Evolutionary conservation across 345 rosid species (phyloP).

Genomic region (Reutealis trisperma): DNA sequence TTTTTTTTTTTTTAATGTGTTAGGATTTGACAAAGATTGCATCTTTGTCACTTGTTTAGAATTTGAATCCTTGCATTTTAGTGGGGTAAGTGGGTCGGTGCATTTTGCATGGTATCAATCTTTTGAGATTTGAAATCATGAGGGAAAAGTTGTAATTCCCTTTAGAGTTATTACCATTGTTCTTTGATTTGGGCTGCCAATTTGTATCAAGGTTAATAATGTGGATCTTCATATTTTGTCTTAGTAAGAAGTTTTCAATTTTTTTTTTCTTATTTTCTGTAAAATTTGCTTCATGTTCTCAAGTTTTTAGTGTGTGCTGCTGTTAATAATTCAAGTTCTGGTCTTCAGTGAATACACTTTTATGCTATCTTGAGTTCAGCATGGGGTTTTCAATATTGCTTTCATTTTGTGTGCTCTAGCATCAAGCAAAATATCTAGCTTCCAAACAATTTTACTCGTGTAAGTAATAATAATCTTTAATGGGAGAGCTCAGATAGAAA

Average conservation of each 20-base stretch:
- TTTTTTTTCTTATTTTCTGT: neutral
- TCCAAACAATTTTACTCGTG: neutral
- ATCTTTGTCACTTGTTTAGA: too few species aligned
- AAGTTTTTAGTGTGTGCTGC: neutral
- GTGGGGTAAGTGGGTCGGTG: too few species aligned
- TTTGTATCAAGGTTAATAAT: neutral
- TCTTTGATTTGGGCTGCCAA: neutral
- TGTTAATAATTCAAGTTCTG: neutral
- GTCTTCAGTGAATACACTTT: neutral
- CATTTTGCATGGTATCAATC: too few species aligned
- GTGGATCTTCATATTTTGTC: too few species aligned
- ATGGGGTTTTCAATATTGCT: neutral
- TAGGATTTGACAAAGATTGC: too few species aligned
- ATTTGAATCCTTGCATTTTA: too few species aligned
- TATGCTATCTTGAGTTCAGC: neutral
- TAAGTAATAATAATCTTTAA: neutral
- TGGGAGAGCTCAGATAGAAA: neutral
- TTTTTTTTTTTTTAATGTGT: neutral
- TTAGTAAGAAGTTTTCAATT: neutral
- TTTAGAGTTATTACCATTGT: neutral
- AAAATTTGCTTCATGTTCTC: neutral
- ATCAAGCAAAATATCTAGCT: neutral
- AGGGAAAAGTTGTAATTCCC: too few species aligned
- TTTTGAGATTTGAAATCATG: too few species aligned
- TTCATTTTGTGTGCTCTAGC: neutral